These are phyloP conservation scores for Trametes cingulata DNA, from an alignment of 768 basidiomycete genomes.

Conservation along the genomic window DNA sequence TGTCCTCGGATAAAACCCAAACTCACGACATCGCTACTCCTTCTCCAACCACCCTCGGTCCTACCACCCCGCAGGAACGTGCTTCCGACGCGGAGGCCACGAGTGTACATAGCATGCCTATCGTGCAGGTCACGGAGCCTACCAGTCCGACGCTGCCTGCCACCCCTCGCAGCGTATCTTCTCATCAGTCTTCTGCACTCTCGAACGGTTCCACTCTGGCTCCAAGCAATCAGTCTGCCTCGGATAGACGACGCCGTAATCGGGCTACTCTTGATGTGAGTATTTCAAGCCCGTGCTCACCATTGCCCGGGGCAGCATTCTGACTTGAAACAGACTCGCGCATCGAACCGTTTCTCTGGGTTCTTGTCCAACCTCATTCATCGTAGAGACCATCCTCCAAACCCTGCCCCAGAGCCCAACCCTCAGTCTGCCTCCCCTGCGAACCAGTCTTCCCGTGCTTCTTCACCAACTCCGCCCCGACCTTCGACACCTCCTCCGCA, in stretches of 20 bases:
- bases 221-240: slow-evolving; percentile 18
- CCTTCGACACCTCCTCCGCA: slow-evolving; percentile 70
- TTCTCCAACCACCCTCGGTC: slow-evolving; percentile 36
- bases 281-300: slow-evolving; percentile 16
- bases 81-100: slow-evolving; percentile 45
- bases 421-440: slow-evolving; percentile 30
- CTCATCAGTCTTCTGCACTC: slow-evolving; percentile 36
- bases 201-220: slow-evolving; percentile 29
- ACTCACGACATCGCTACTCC: slow-evolving; percentile 36
- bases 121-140: slow-evolving; percentile 49
- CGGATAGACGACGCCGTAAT: slow-evolving; percentile 37
- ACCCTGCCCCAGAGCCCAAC: slow-evolving; percentile 25
- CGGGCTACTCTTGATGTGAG: slow-evolving; percentile 64
- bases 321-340: slow-evolving; percentile 46
- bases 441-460: slow-evolving; percentile 46
- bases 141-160: slow-evolving; percentile 32
- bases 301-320: slow-evolving; percentile 2
- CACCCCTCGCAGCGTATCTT: slow-evolving; percentile 31
- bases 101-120: slow-evolving; percentile 63
- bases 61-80: slow-evolving; percentile 32
- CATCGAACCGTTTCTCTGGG: slow-evolving; percentile 79
- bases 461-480: slow-evolving; percentile 56
- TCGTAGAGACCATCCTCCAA: slow-evolving; percentile 54
- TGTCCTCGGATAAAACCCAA: slow-evolving; percentile 25
- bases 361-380: slow-evolving; percentile 81